Conservation (phyloP, 768 basidiomycete genomes). For the Stropharia rugosoannulata region DNA sequence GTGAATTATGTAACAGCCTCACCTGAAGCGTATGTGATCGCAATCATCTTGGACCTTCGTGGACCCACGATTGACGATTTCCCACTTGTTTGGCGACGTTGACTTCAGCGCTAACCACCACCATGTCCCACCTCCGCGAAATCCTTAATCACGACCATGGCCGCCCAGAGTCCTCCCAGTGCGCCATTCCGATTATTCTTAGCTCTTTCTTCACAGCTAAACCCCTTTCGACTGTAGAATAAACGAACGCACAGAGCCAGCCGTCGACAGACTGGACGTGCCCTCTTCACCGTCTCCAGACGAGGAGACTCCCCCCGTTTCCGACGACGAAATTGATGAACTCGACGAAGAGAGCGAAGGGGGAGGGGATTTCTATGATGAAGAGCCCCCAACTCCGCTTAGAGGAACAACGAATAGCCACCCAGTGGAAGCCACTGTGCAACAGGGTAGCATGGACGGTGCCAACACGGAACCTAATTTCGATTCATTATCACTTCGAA, state of each 20-base stretch:
- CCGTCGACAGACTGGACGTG: constrained; percentile 28
- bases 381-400: constrained; percentile 3
- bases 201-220: constrained; percentile 10
- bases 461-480: constrained; percentile 8
- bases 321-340: constrained; percentile 27
- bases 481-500: neutral
- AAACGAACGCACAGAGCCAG: constrained; percentile 15
- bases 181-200: constrained; percentile 20
- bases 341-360: constrained; percentile 24
- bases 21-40: constrained; percentile 21
- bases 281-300: constrained; percentile 36
- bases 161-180: constrained; percentile 41
- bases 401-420: neutral
- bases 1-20: constrained; percentile 23
- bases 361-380: constrained; percentile 4
- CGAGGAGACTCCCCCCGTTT: constrained; percentile 21
- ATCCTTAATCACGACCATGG: constrained; percentile 55
- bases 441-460: constrained; percentile 6
- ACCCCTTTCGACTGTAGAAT: constrained; percentile 20
- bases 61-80: constrained; percentile 31
- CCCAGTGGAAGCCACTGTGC: neutral
- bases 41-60: constrained; percentile 29
- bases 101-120: constrained; percentile 25
- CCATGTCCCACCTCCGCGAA: constrained; percentile 57
- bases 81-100: constrained; percentile 23